phyloP scores from a whole-genome alignment of 331 rosid species.

The Rhamnella rubrinervis region DNA sequence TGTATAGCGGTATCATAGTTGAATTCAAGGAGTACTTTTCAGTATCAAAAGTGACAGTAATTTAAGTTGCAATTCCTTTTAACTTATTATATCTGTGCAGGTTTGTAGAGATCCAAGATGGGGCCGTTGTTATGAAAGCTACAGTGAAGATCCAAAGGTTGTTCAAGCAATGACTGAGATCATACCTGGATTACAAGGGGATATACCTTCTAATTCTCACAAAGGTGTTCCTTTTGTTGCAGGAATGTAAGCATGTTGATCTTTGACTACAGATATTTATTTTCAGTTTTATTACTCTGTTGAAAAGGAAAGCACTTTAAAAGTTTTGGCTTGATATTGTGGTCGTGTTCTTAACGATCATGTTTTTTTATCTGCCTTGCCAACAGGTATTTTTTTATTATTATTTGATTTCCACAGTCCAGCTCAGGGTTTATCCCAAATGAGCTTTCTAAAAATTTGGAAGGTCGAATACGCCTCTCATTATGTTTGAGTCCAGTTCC shows the following conservation, averaged over 20 bases:
- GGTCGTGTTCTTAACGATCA: too few relatives aligned
- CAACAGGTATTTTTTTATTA: too few relatives aligned
- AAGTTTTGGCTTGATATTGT: too few relatives aligned
- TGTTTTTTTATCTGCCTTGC: too few relatives aligned
- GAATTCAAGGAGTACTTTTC: background rate
- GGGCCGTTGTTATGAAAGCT: constrained; percentile 74
- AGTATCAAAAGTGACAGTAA: background rate
- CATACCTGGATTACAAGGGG: constrained; percentile 69
- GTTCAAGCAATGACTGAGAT: constrained; percentile 58
- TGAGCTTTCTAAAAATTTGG: too few relatives aligned
- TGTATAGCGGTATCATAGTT: constrained; percentile 53
- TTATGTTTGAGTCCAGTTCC: too few relatives aligned
- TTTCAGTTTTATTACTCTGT: background rate
- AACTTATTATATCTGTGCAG: constrained; percentile 20
- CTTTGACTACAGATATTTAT: background rate
- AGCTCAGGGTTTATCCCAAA: too few relatives aligned
- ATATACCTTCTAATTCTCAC: constrained; percentile 38
- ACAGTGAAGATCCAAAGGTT: constrained; percentile 56
- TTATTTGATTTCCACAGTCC: too few relatives aligned
- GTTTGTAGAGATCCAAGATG: constrained; percentile 80
- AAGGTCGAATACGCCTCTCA: too few relatives aligned
- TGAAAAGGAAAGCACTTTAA: too few relatives aligned
- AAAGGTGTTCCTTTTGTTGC: constrained; percentile 56
- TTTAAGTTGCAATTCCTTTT: background rate
- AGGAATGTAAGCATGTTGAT: constrained; percentile 46